Conservation (phyloP, 2,329 filamentous ascomycete genomes). For the Aspergillus sp. region DNA sequence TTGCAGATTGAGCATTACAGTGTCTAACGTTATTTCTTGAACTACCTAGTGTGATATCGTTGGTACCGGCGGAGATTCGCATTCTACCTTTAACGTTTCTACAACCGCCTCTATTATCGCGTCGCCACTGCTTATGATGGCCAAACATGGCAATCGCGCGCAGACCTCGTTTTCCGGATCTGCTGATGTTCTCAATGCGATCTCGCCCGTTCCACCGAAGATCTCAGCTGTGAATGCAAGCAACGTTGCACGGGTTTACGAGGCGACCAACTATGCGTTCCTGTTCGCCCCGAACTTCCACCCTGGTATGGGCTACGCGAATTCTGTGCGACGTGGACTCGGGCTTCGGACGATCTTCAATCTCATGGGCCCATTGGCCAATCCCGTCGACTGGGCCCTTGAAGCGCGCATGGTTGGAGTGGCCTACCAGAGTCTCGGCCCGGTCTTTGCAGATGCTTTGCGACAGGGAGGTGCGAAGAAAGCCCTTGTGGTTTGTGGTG, state of each 20-base stretch:
- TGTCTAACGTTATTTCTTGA: slow-evolving; percentile 5
- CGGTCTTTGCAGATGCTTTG: slow-evolving; percentile 81
- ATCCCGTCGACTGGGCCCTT: slow-evolving; percentile 75
- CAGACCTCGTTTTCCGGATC: slow-evolving; percentile 94
- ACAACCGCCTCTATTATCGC: slow-evolving; percentile 91
- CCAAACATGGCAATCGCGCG: slow-evolving; percentile 93
- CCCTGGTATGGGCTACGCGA: slow-evolving; percentile 85
- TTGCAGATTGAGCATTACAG: neutral
- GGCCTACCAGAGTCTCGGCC: slow-evolving; percentile 76
- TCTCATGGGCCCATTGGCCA: slow-evolving; percentile 83
- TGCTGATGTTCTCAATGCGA: slow-evolving; percentile 77
- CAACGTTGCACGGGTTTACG: slow-evolving; percentile 67
- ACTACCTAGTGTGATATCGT: slow-evolving; percentile 73
- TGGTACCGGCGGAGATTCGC: slow-evolving; percentile 89
- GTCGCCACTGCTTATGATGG: slow-evolving; percentile 74
- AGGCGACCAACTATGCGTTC: slow-evolving; percentile 82
- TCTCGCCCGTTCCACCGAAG: slow-evolving; percentile 64
- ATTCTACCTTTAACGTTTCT: slow-evolving; percentile 97
- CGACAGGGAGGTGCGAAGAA: slow-evolving; percentile 69
- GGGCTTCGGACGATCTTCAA: slow-evolving; percentile 98
- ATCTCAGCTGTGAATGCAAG: slow-evolving; percentile 66
- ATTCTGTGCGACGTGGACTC: slow-evolving; percentile 75
- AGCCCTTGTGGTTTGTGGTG: slow-evolving; percentile 84
- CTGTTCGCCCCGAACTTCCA: slow-evolving; percentile 95
- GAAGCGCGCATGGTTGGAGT: slow-evolving; percentile 94